Base-by-base conservation (phyloP, 805 yeast genomes). In the Wickerhamomyces queroliae region DNA sequence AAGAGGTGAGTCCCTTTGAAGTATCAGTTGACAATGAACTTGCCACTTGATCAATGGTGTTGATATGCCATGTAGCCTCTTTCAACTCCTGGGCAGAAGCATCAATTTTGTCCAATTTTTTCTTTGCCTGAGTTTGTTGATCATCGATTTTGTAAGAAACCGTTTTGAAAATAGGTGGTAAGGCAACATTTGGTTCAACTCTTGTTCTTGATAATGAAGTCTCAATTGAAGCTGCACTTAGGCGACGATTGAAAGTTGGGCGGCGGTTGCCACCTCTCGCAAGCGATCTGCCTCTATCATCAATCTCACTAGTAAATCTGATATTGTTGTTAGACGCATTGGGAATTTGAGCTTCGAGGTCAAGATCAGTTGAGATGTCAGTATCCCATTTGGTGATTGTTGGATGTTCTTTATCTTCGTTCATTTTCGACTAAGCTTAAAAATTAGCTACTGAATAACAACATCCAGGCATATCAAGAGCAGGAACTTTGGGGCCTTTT, bases 161-260 rank as follows among this genome's bases (percentile, higher is more conserved):
- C 0, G 71, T 61, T 36, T 55, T 63, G 54, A 61, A 67, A 36
- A 61, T 48, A 6, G 64, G 58, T 7, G 71, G 72, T 33, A 66
- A 50, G 3, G 54, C 61, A 18, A 51, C 44, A 8, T 48, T 52
- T 6, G 68, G 66, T 19, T 52, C 48, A 6, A 48, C 52, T 23
- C 45, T 45, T 13, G 15, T 23, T 30, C 17, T 36, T 28, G 40
- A 28, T 16, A 40, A 17, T 7, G 32, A 16, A 6, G 42, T 22
- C 8, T 31, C 40, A 28, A 39, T 8, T 3, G 41, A 39, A n/a
- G 37, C 17, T 7, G 22, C n/a, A 25, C 41, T 39, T 6, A 34
- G 18, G 16, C 26, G 20, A 17, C 38, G 35, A 7, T 4, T 10
- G 9, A 33, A 19, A 19, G 7, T n/a, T 13, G 41, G 30, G 6